Percentiles rank a stretch among this genome's conserved stretches.
Evolutionary conservation across 371 early-diverging fungal genomes (phyloP).

Genomic region (Saksenaea oblongispora): DNA sequence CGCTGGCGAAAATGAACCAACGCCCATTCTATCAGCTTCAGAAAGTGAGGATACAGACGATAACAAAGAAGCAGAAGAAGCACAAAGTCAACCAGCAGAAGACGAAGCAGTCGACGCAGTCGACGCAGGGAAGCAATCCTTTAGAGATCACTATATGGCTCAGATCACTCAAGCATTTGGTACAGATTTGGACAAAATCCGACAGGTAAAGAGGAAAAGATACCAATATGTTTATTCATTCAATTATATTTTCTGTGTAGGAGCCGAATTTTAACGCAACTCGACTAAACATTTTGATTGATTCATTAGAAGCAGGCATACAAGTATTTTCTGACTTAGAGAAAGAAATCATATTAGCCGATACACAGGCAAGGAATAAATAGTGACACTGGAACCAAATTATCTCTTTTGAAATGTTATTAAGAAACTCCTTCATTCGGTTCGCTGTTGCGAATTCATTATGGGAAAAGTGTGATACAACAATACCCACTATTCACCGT

Average conservation of each 20-base stretch:
- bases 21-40: neutral
- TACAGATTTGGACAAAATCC: slow-evolving; percentile 43
- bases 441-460: no score
- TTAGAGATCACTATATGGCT: slow-evolving; percentile 44
- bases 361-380: slow-evolving; percentile 5
- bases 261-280: slow-evolving; percentile 40
- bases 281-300: slow-evolving; percentile 41
- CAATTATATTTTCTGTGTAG: slow-evolving; percentile 8
- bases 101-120: slow-evolving; percentile 7
- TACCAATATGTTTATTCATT: neutral
- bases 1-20: slow-evolving; percentile 12
- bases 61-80: slow-evolving; percentile 14
- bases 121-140: slow-evolving; percentile 21
- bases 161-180: slow-evolving; percentile 48
- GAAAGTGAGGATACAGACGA: slow-evolving; percentile 8
- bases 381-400: neutral
- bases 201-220: slow-evolving; percentile 32
- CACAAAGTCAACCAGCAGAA: slow-evolving; percentile 2
- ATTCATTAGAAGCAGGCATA: slow-evolving; percentile 52
- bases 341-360: slow-evolving; percentile 40
- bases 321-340: slow-evolving; percentile 42
- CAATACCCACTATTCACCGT: no score
- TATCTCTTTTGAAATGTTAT: neutral
- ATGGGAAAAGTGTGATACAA: no score
- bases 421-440: no score